Evolutionary conservation across 306 rosid species (phyloP).

Genomic region (Casuarina glauca): DNA sequence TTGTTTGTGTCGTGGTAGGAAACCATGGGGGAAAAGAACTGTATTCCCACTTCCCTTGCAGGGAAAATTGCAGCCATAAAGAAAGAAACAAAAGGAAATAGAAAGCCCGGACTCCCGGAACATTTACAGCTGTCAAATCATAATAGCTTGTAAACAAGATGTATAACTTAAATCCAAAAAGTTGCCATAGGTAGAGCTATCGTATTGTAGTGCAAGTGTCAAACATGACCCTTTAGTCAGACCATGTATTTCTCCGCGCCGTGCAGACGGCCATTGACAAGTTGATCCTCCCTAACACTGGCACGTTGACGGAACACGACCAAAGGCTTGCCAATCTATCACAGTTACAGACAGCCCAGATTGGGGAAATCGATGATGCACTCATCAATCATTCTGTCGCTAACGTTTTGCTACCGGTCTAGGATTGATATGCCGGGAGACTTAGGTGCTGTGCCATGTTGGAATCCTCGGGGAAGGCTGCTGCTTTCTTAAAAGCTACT

Average conservation of each 20-base stretch:
- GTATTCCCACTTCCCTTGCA: too few species aligned
- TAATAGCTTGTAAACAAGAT: neutral
- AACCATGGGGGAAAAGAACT: too few species aligned
- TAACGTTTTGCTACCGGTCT: too few species aligned
- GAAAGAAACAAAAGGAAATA: too few species aligned
- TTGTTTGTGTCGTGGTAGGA: too few species aligned
- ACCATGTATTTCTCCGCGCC: neutral
- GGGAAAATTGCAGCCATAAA: too few species aligned
- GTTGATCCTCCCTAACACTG: neutral
- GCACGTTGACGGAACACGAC: neutral
- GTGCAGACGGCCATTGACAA: neutral
- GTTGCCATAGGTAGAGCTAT: neutral
- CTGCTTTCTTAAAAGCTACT: neutral
- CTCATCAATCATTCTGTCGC: conserved; percentile 3
- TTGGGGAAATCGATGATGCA: neutral
- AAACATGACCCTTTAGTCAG: neutral
- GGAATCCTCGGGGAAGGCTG: neutral
- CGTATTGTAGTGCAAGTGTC: neutral
- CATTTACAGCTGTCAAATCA: neutral
- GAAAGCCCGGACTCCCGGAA: neutral
- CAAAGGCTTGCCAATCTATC: neutral
- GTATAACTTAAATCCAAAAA: neutral
- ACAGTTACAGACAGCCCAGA: neutral
- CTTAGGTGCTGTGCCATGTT: neutral
- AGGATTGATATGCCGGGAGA: neutral